Base-by-base conservation (phyloP, 2,329 filamentous ascomycete genomes). In the Hysterium pulicare region DNA sequence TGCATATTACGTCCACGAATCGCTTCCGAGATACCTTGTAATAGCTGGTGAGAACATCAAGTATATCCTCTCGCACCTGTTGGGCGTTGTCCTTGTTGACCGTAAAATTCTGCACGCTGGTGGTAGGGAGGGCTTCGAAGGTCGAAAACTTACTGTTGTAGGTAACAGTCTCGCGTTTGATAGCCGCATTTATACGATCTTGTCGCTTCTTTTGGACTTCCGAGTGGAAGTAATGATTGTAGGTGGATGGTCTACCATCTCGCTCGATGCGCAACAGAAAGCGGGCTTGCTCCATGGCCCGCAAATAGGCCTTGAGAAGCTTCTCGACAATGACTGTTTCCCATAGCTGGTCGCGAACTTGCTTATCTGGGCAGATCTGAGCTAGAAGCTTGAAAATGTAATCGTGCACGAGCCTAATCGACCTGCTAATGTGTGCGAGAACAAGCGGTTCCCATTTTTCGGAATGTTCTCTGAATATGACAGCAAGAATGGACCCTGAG, bases 1-100 rank as follows among this genome's bases (percentile, higher is more conserved):
- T 73, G 53, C 72, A 81, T 2, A 88, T 60, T 3, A 70, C 75
- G 50, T 87, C 83, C 2, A 84, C 73, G 44, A 87, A 84, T 0
- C 81, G 74, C 53, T 78, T 77, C 10, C 69, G 70, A 0, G 81
- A 71, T 1, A 84, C 75, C 20, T 78, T 72, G 66, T 87, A 86
- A 59, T 83, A 87, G 2, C 74, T 71, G 16, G 69, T 58, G 0
- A 87, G 68, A 1, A 78, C 74, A 44, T 86, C 76, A 42, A 83
- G 78, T 2, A 86, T 74, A 5, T 81, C 72, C 23, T 51, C 40
- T 10, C 30, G 16, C 1, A 45, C 36, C 24, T 76, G 67, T 3
- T 71, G 50, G 1, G 64, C 60, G 31, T 72, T 60, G 4, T 71
- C 54, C 0, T 61, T 58, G 38, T 70, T 72, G n/a, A 33, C 23